Evolutionary conservation across 1,284 basidiomycete species (phyloP), one percentile per base, ranked within the genome.

Genomic region (Retiboletus fuscus): DNA sequence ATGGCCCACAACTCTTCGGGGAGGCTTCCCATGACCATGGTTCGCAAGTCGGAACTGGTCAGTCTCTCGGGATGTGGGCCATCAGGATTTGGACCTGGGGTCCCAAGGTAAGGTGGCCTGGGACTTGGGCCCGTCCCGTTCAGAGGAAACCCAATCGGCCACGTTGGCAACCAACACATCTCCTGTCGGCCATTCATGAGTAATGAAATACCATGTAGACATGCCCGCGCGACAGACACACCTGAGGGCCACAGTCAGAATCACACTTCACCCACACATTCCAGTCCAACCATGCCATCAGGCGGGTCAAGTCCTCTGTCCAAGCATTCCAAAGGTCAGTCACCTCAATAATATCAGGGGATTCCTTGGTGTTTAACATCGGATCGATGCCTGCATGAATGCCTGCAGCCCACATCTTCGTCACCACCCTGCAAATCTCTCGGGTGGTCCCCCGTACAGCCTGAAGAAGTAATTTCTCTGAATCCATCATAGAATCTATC

Each of bases 361-460:
- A 34, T 5, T 65, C 66, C n/a, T 66, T 68, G 6, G 60, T 51
- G 30, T 72, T 70, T 8, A 73, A 61, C 13, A 16, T 26, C 1
- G 20, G 11, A 39, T 82, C 82, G 8, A 86, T 47, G n/a, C 85
- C 80, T 12, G 78, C 69, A 53, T 75, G 76, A 44, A 85, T 78
- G 34, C 84, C 83, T 49, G 82, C 74, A 7, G 80, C 81, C 87
- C 88, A 90, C 73, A 88, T 79, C 44, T 78, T 80, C 3, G 83
- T 84, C 60, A 86, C 61, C 11, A 85, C 82, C 0, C 86, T 81
- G 69, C 88, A 89, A 30, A 89, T 87, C 76, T 89, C 87, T 39
- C 76, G 81, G 2, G 70, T 80, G 0, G 83, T 84, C 77, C 82
- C 34, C 62, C 82, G 81, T 15, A 85, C 72, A 4, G 85, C 78